phyloP scores from a whole-genome alignment of 495 filamentous ascomycete species.

The Penicillium riverlandense region DNA sequence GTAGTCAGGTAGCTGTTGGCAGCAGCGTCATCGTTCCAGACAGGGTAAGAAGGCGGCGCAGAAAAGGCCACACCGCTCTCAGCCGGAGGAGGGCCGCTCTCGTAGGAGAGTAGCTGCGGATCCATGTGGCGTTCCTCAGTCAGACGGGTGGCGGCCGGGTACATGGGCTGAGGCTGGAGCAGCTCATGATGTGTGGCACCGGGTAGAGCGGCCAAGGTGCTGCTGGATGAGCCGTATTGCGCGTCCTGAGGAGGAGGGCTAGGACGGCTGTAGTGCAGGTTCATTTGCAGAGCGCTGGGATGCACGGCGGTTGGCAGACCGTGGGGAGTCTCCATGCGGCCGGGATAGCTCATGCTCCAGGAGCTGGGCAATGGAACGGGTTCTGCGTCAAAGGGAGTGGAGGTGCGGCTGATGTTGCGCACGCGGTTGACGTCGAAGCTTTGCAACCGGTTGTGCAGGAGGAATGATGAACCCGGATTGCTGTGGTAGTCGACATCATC shows the following conservation, averaged over 20 bases:
- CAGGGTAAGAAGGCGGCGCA: constrained; percentile 1
- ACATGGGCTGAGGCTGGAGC: constrained; percentile 29
- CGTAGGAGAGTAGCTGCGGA: constrained; percentile 33
- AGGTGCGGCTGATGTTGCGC: constrained; percentile 21
- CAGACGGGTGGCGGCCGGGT: constrained; percentile 10
- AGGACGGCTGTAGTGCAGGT: constrained; percentile 16
- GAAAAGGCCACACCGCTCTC: background rate
- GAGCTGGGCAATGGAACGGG: constrained; percentile 21
- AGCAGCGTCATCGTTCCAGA: constrained; percentile 1
- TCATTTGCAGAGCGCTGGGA: constrained; percentile 25
- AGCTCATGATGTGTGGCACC: constrained; percentile 48
- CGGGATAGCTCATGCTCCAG: constrained; percentile 1
- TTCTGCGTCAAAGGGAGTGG: constrained; percentile 27
- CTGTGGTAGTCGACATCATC: constrained; percentile 22
- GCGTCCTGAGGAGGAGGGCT: constrained; percentile 23
- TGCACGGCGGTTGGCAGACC: constrained; percentile 52
- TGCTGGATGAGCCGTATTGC: constrained; percentile 24
- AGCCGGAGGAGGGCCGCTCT: constrained; percentile 8
- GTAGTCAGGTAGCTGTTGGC: background rate
- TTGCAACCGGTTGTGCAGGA: constrained; percentile 13
- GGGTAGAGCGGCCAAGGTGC: constrained; percentile 41
- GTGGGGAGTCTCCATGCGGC: constrained; percentile 29
- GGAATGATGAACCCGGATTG: constrained; percentile 4
- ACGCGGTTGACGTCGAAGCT: constrained; percentile 23
- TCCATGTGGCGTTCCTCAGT: constrained; percentile 31